A percentile compares a stretch with the other conserved stretches of the same genome.
Conservation (phyloP, 345 rosid genomes). For the Passiflora organensis region DNA sequence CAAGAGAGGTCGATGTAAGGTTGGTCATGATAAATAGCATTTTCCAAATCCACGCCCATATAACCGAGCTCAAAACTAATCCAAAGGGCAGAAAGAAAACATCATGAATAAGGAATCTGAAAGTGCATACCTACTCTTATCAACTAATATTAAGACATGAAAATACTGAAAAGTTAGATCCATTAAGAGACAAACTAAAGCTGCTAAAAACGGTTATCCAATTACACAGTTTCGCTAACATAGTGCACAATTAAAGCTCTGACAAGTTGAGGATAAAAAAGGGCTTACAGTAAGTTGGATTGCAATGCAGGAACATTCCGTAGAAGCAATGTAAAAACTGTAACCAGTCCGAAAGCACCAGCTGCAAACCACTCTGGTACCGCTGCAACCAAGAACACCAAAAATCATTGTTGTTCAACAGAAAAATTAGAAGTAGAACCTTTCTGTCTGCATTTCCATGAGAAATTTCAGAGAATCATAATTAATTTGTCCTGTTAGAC, state of each 20-base stretch:
- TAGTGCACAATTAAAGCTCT: too few relatives aligned
- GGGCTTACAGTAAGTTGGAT: slow-evolving; percentile 67
- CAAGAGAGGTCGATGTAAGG: too few relatives aligned
- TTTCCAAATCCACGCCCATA: too few relatives aligned
- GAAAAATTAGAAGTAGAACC: not conserved
- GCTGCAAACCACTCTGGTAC: slow-evolving; percentile 99
- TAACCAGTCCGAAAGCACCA: slow-evolving; percentile 79
- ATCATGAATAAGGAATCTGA: too few relatives aligned
- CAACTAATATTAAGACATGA: too few relatives aligned
- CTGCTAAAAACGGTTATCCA: too few relatives aligned
- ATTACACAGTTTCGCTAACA: too few relatives aligned
- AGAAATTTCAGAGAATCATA: slow-evolving; percentile 4
- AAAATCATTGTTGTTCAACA: slow-evolving; percentile 3
- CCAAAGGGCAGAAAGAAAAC: too few relatives aligned
- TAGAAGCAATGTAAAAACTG: slow-evolving; percentile 75
- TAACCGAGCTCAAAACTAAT: too few relatives aligned
- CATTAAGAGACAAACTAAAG: too few relatives aligned
- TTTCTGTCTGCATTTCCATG: slow-evolving; percentile 1
- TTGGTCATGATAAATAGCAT: too few relatives aligned
- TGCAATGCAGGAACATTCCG: slow-evolving; percentile 88
- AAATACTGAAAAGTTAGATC: not conserved
- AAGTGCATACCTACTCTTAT: too few relatives aligned
- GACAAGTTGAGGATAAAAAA: not conserved
- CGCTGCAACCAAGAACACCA: slow-evolving; percentile 43
- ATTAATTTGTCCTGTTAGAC: not conserved